A percentile compares a stretch with the other conserved stretches of the same genome.
These are phyloP conservation scores for Calonectria multiphialidica DNA, from an alignment of 2,329 filamentous ascomycete species.

Conservation along the genomic window DNA sequence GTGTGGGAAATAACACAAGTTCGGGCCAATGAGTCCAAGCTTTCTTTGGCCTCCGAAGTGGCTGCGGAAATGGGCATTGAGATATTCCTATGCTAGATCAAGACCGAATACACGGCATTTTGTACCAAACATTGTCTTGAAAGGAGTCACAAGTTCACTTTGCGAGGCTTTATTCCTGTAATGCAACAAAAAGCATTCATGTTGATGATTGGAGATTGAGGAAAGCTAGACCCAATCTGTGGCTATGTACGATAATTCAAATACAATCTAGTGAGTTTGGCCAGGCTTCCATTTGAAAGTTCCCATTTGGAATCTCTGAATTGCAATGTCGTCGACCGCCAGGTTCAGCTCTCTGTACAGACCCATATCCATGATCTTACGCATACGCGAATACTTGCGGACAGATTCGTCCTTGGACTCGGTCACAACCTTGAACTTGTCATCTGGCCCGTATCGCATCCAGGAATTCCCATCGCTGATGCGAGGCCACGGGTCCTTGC, in stretches of 20 bases:
- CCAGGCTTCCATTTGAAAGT: slow-evolving; percentile 9
- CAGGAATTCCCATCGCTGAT: not conserved
- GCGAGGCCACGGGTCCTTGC: slow-evolving; percentile 27
- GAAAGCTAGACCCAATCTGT: not conserved
- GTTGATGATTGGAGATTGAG: not conserved
- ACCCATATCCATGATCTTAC: slow-evolving; percentile 25
- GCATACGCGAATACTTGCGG: slow-evolving; percentile 25
- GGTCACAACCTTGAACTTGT: not conserved
- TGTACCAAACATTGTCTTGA: not conserved
- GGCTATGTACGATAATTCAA: not conserved
- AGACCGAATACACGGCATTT: not conserved
- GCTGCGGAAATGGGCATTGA: slow-evolving; percentile 6
- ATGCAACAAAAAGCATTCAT: too few species aligned
- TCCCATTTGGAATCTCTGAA: slow-evolving; percentile 21
- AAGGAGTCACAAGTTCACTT: too few species aligned
- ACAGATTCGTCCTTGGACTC: slow-evolving; percentile 28
- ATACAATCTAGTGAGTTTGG: not conserved
- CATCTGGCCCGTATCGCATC: slow-evolving; percentile 28
- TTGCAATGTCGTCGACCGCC: slow-evolving; percentile 23
- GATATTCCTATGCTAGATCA: not conserved
- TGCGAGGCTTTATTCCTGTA: too few species aligned
- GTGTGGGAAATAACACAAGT: not conserved
- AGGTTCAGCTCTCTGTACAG: slow-evolving; percentile 2
- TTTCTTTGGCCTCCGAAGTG: slow-evolving; percentile 5
- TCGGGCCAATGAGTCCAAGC: not conserved